These are phyloP conservation scores for Gossypium gossypioides DNA, from an alignment of 441 rosid genomes.

Conservation along the genomic window DNA sequence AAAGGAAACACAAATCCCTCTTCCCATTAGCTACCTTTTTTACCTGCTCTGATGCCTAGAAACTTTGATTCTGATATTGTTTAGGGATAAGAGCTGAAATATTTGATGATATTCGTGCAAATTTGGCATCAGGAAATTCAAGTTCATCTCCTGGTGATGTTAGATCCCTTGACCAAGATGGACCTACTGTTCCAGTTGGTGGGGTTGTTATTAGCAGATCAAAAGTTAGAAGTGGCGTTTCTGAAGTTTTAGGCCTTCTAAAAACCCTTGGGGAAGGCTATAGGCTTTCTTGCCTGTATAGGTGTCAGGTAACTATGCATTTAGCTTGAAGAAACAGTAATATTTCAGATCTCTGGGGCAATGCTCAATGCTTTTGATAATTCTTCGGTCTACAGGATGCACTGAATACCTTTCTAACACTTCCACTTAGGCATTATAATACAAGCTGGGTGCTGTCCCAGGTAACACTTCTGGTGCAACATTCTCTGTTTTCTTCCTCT, in stretches of 20 bases:
- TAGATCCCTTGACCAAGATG: slow-evolving; percentile 62
- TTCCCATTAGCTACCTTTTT: not conserved
- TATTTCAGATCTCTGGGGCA: slow-evolving; percentile 5
- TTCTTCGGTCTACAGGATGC: slow-evolving; percentile 62
- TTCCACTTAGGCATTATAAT: slow-evolving; percentile 74
- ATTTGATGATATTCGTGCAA: slow-evolving; percentile 60
- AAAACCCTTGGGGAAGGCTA: slow-evolving; percentile 84
- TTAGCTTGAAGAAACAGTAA: slow-evolving; percentile 13
- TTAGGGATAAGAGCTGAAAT: slow-evolving; percentile 63
- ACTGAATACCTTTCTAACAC: slow-evolving; percentile 55
- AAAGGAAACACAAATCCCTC: not conserved
- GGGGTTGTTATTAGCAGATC: slow-evolving; percentile 38
- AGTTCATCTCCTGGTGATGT: slow-evolving; percentile 38
- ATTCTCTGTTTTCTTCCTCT: slow-evolving; percentile 9
- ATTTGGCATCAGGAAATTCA: slow-evolving; percentile 38
- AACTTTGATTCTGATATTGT: slow-evolving; percentile 19
- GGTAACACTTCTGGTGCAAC: slow-evolving; percentile 34
- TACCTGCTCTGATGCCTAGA: slow-evolving; percentile 11
- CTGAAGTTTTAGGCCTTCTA: slow-evolving; percentile 63
- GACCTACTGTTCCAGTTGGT: slow-evolving; percentile 33
- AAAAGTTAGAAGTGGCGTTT: slow-evolving; percentile 48
- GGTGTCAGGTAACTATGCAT: slow-evolving; percentile 57
- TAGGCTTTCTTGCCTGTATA: slow-evolving; percentile 73
- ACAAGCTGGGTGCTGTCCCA: slow-evolving; percentile 96
- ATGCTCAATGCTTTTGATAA: slow-evolving; percentile 18